Base-by-base conservation (phyloP, 768 basidiomycete genomes). In the Mycena vulgaris region DNA sequence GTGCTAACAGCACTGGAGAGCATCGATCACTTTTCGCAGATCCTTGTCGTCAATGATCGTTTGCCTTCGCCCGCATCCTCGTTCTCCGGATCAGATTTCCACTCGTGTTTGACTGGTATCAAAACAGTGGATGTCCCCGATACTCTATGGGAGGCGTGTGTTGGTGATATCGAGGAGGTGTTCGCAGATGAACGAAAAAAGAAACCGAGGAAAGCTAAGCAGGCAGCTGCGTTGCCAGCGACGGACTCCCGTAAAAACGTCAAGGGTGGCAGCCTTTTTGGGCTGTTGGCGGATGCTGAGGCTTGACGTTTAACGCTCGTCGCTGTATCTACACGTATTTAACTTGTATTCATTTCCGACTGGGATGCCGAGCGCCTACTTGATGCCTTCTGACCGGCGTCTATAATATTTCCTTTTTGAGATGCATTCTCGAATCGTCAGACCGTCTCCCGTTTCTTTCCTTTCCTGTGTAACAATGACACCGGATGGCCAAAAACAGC, bases 31-130 rank as follows among this genome's bases (percentile, higher is more conserved):
- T 82, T 95, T 21, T 83, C 88, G 0, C 89, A 94, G 73, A 84
- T 88, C 17, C 79, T 95, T 42, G 82, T 93, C 11, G 80, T 95
- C 52, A 77, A 84, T 5, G 79, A 87, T 31, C 78, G 79, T 1
- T 78, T 89, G 14, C 86, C 88, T 9, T 82, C 81, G 59, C 81
- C 85, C 48, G 83, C 84, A 19, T 83, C 84, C 52, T 70, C 75
- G 0, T 87, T 94, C 63, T 94, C 93, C 2, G 92, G 94, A 7
- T 79, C 76, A 73, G 72, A 68, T 28, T 89, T 94, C 71, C 93
- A 95, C 78, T 75, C 81, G 0, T 80, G 82, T 40, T 78, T 95
- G 65, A 84, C 85, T 17, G 75, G 79, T 10, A 64, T 75, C 7
- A 69, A 60, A 16, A 71, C 76, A 27, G 70, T 75, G 5, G 62